These are phyloP conservation scores for Syzygium oleosum DNA, from an alignment of 345 rosid species.

Conservation along the genomic window DNA sequence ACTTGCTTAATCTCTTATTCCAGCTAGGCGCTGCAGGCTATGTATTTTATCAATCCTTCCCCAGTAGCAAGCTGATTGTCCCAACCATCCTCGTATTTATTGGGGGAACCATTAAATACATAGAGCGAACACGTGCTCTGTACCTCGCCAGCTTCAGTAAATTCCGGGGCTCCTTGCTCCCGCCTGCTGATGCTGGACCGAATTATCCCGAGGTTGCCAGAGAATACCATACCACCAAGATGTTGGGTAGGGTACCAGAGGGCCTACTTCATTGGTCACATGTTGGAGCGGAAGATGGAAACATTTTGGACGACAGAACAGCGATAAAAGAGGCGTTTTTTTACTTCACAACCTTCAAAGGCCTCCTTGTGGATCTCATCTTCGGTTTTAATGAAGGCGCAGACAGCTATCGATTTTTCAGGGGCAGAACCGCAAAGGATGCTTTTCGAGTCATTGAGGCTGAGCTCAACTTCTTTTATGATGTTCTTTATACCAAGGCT, in stretches of 20 bases:
- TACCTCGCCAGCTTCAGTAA: conserved; percentile 42
- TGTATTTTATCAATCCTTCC: conserved; percentile 23
- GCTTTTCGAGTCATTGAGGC: neutral
- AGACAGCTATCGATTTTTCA: neutral
- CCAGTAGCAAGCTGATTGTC: conserved; percentile 9
- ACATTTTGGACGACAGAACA: neutral
- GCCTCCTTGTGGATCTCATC: conserved; percentile 39
- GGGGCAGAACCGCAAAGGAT: neutral
- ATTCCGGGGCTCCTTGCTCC: conserved; percentile 45
- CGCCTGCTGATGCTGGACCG: neutral
- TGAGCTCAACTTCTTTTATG: too few species aligned
- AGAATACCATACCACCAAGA: neutral
- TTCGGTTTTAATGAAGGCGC: neutral
- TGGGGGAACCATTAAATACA: conserved; percentile 39
- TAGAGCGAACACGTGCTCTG: conserved; percentile 41
- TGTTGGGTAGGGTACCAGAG: too few species aligned
- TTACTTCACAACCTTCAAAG: conserved; percentile 29
- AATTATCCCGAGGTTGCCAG: conserved; percentile 29
- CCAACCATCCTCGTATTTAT: conserved; percentile 26
- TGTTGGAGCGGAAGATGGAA: conserved; percentile 23
- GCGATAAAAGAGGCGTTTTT: conserved; percentile 23
- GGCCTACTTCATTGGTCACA: too few species aligned
- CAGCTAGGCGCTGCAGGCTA: conserved; percentile 30
- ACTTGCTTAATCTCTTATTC: conserved; percentile 29
- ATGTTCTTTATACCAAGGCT: too few species aligned